Evolutionary conservation across 2,329 filamentous ascomycete species (phyloP), one percentile per base, ranked within the genome.

Genomic region (Acrodontium crateriforme): DNA sequence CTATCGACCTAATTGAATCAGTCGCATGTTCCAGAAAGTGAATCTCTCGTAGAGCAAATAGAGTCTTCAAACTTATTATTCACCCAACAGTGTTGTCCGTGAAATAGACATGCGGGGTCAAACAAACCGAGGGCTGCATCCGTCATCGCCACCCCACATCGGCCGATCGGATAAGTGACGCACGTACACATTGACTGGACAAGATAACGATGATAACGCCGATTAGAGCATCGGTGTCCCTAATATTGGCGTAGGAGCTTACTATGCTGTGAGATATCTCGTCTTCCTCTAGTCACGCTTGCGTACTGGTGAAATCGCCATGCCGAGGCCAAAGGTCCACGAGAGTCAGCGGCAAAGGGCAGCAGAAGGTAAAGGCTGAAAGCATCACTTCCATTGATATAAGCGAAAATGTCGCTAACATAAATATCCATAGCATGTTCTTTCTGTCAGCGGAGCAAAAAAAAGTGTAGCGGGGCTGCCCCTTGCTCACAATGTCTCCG

Each of bases 261-360:
- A n/a, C 18, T n/a, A 20, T 8, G 18, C 18, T 20, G n/a, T n/a
- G n/a, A 8, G n/a, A n/a, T 8, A 20, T 20, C 18, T 8, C 8
- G 8, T 20, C 18, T 20, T 20, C 18, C 18, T 20, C 18, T 20
- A 8, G 18, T 20, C n/a, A n/a, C 8, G 8, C 8, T 20, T 8
- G 8, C 8, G 18, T n/a, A 20, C 8, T 20, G 8, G 18, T 20
- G 8, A 8, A 20, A n/a, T 20, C 18, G 18, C 18, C 10, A 31
- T 31, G 29, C 29, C 29, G 18, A 24, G 29, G n/a, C 18, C 29
- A 13, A 31, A 31, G 18, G 29, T 31, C 12, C 24, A 21, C 14
- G 24, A 26, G 13, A 27, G 25, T 12, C 29, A 31, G 23, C 24
- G 29, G 8, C 29, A 31, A 13, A 21, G 29, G 24, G 29, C 29